Conservation (phyloP, 106 monocot species). For the Phalaenopsis aphrodite region DNA sequence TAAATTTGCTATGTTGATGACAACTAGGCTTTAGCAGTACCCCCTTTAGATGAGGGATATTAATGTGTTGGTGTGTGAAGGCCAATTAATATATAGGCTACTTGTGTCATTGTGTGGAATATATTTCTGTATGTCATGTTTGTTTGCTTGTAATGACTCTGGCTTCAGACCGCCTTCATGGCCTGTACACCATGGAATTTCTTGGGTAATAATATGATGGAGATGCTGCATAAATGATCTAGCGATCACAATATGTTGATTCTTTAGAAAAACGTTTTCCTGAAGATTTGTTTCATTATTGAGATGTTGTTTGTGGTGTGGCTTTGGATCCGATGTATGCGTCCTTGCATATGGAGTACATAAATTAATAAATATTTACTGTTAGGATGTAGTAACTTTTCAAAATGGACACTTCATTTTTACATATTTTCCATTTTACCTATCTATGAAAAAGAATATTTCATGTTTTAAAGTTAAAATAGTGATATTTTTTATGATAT, state of each 20-base stretch:
- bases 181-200: constrained; percentile 8
- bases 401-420: too few species aligned
- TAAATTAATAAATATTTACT: background rate
- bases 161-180: background rate
- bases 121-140: background rate
- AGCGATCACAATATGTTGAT: background rate
- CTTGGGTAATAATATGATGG: background rate
- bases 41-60: background rate
- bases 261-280: constrained; percentile 8
- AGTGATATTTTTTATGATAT: too few species aligned
- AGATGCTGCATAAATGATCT: background rate
- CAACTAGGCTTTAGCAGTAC: background rate
- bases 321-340: constrained; percentile 7
- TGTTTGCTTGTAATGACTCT: constrained; percentile 8
- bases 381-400: too few species aligned
- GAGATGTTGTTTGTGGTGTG: background rate
- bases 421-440: too few species aligned
- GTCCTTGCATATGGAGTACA: background rate
- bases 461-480: too few species aligned
- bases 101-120: background rate
- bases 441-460: too few species aligned
- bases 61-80: background rate
- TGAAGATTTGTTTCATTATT: constrained; percentile 2
- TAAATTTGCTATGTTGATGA: background rate
- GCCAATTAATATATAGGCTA: background rate